These are phyloP conservation scores for Begonia fuchsioides DNA, from an alignment of 306 rosid genomes.

Conservation along the genomic window DNA sequence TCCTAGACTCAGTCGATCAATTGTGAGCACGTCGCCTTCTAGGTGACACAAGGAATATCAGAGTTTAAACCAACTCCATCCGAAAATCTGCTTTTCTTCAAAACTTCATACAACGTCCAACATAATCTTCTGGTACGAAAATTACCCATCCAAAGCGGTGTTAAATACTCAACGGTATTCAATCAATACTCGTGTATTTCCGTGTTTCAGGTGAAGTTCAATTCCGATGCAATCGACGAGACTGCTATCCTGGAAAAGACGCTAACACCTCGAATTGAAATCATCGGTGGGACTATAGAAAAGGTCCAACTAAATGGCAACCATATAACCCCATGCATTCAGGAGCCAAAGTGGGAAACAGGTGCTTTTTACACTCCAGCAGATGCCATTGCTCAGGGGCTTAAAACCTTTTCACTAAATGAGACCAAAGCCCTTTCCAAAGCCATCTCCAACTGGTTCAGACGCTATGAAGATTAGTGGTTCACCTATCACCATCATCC, in stretches of 20 bases:
- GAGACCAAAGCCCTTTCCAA: slow-evolving; percentile 47
- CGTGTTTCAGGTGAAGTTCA: slow-evolving; percentile 65
- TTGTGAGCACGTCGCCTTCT: slow-evolving; percentile 6
- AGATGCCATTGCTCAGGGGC: slow-evolving; percentile 81
- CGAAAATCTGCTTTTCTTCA: slow-evolving; percentile 58
- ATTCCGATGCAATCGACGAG: slow-evolving; percentile 72
- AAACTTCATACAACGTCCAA: slow-evolving; percentile 57
- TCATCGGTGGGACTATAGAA: slow-evolving; percentile 51
- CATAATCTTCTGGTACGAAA: slow-evolving; percentile 64
- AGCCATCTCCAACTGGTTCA: too few relatives aligned
- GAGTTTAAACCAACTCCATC: slow-evolving; percentile 93
- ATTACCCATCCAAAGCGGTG: slow-evolving; percentile 8
- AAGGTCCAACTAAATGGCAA: slow-evolving; percentile 70
- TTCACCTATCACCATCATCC: too few relatives aligned
- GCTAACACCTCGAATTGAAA: slow-evolving; percentile 46
- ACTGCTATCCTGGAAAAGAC: slow-evolving; percentile 71
- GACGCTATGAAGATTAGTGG: too few relatives aligned
- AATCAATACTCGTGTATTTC: slow-evolving; percentile 2
- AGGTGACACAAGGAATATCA: slow-evolving; percentile 78
- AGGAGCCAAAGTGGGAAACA: slow-evolving; percentile 90
- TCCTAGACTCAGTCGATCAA: too few relatives aligned
- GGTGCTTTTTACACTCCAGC: slow-evolving; percentile 76
- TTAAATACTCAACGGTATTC: slow-evolving; percentile 4
- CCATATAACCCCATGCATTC: slow-evolving; percentile 89
- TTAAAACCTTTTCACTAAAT: slow-evolving; percentile 54